Percentiles rank a stretch among this genome's conserved stretches.
These are phyloP conservation scores for Aspergillus leporis DNA, from an alignment of 495 filamentous ascomycete genomes.

Conservation along the genomic window DNA sequence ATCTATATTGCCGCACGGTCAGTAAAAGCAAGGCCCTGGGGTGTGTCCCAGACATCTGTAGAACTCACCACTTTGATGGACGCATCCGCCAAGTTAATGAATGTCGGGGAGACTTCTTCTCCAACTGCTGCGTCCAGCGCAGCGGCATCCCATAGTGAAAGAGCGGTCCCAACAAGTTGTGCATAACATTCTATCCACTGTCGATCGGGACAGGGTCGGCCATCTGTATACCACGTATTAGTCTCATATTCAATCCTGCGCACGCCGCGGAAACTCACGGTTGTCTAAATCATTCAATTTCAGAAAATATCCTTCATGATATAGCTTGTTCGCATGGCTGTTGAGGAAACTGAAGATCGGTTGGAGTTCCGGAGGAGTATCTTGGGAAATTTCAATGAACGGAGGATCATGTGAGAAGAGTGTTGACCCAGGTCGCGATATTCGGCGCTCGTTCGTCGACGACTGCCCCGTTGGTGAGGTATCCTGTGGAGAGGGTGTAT, in stretches of 20 bases:
- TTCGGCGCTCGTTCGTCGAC: constrained; percentile 32
- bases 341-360: constrained; percentile 94
- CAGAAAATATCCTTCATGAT: constrained; percentile 96
- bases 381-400: constrained; percentile 76
- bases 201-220: constrained; percentile 79
- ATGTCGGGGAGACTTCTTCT: constrained; percentile 88
- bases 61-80: constrained; percentile 89
- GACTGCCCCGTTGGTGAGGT: constrained; percentile 26
- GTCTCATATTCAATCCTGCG: background rate
- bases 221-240: constrained; percentile 58
- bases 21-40: constrained; percentile 1
- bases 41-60: background rate
- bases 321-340: constrained; percentile 93
- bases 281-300: constrained; percentile 93
- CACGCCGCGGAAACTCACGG: constrained; percentile 54
- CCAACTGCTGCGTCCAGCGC: constrained; percentile 86
- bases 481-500: constrained; percentile 37
- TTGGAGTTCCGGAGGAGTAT: constrained; percentile 88
- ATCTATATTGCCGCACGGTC: constrained; percentile 56
- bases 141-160: constrained; percentile 94
- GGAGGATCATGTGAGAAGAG: constrained; percentile 84
- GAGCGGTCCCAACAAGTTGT: constrained; percentile 89
- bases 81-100: constrained; percentile 95
- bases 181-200: constrained; percentile 97
- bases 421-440: constrained; percentile 62